A percentile compares a stretch with the other conserved stretches of the same genome.
Evolutionary conservation across 2,329 filamentous ascomycete species (phyloP).

Genomic region (Colletotrichum noveboracense): DNA sequence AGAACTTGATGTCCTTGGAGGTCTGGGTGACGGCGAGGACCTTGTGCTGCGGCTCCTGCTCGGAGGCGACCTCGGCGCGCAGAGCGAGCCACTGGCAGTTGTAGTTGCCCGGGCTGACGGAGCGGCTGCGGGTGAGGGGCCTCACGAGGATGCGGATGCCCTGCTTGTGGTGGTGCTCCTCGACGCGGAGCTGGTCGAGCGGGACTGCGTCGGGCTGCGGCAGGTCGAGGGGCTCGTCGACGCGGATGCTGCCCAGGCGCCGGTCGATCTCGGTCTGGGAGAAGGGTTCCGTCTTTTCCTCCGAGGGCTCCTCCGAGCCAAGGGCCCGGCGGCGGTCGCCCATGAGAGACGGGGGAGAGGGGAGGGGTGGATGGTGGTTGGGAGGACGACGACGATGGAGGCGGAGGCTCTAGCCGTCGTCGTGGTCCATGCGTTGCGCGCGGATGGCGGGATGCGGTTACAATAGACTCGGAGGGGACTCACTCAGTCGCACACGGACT

Average conservation of each 20-base stretch:
- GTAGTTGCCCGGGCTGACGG: conserved; percentile 60
- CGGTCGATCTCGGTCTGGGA: conserved; percentile 61
- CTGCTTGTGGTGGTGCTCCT: conserved; percentile 57
- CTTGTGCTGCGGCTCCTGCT: conserved; percentile 56
- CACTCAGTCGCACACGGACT: neutral
- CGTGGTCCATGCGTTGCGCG: conserved; percentile 24
- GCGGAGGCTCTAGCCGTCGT: conserved; percentile 7
- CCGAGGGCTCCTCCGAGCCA: conserved; percentile 42
- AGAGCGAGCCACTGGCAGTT: conserved; percentile 63
- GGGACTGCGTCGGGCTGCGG: conserved; percentile 50
- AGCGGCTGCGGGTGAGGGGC: conserved; percentile 57
- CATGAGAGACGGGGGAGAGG: conserved; percentile 38
- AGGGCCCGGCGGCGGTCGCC: conserved; percentile 48
- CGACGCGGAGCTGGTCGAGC: conserved; percentile 56
- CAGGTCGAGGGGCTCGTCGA: conserved; percentile 46
- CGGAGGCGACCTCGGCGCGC: conserved; percentile 57
- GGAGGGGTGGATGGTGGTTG: conserved; percentile 16
- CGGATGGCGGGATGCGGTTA: neutral
- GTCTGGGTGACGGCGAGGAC: conserved; percentile 67
- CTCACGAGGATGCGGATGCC: conserved; percentile 64
- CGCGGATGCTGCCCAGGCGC: conserved; percentile 50
- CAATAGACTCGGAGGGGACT: neutral
- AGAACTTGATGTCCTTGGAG: conserved; percentile 64
- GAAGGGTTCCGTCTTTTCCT: conserved; percentile 64
- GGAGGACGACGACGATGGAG: conserved; percentile 18